These are phyloP conservation scores for Ochetophila trinervis DNA, from an alignment of 306 rosid species.

Conservation along the genomic window DNA sequence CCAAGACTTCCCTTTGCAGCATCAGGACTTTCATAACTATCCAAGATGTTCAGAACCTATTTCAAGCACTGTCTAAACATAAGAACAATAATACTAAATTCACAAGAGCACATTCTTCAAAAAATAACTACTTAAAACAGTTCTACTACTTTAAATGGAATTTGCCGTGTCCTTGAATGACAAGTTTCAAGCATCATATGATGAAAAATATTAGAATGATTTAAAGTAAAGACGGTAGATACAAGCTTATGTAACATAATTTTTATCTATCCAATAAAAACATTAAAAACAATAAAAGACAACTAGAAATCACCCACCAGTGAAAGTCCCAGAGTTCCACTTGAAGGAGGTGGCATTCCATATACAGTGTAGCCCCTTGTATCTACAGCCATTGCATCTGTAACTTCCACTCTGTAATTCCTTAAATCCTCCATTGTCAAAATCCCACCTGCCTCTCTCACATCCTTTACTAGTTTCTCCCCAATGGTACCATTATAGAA, in stretches of 20 bases:
- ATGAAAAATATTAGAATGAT: background rate
- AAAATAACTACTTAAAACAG: too few relatives aligned
- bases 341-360: constrained; percentile 98
- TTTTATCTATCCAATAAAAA: background rate
- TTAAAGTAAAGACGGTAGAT: background rate
- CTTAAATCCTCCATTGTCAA: constrained; percentile 81
- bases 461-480: constrained; percentile 73
- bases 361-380: constrained; percentile 62
- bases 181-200: background rate
- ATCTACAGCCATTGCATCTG: constrained; percentile 52
- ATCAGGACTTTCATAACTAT: constrained; percentile 55
- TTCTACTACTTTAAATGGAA: too few relatives aligned
- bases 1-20: constrained; percentile 75
- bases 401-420: constrained; percentile 61
- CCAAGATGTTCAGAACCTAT: constrained; percentile 71
- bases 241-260: background rate
- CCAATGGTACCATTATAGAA: constrained; percentile 80
- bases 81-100: too few relatives aligned
- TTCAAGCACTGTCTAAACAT: constrained; percentile 6
- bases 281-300: constrained; percentile 3
- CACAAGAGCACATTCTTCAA: too few relatives aligned
- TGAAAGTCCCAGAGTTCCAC: constrained; percentile 79
- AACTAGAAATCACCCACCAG: constrained; percentile 44
- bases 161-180: too few relatives aligned
- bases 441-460: constrained; percentile 75